Conservation (phyloP, 2,329 filamentous ascomycete genomes). For the Clonostachys byssicola region DNA sequence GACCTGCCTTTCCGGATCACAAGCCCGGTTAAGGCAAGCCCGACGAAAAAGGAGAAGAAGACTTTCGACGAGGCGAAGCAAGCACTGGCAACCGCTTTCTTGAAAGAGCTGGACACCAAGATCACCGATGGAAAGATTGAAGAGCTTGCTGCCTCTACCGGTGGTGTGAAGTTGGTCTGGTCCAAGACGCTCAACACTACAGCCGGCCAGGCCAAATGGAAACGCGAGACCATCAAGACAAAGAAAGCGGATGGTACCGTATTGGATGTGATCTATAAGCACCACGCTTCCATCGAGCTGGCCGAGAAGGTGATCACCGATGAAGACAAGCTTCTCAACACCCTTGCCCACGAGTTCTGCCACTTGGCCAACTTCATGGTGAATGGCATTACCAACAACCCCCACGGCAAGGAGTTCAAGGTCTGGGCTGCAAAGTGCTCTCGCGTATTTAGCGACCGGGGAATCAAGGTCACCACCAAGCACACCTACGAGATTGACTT, state of each 20-base stretch:
- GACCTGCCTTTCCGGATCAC: conserved; percentile 17
- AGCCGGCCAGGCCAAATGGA: conserved; percentile 73
- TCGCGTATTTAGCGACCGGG: conserved; percentile 51
- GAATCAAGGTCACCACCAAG: conserved; percentile 80
- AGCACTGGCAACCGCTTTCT: conserved; percentile 57
- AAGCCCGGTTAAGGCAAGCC: conserved; percentile 18
- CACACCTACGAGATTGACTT: conserved; percentile 88
- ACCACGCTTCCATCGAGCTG: conserved; percentile 80
- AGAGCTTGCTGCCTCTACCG: conserved; percentile 55
- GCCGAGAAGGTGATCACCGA: conserved; percentile 83
- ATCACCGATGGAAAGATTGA: conserved; percentile 59
- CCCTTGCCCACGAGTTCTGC: conserved; percentile 95
- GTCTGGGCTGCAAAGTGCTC: conserved; percentile 59
- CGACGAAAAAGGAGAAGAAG: conserved; percentile 43
- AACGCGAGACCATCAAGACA: conserved; percentile 47
- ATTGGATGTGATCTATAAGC: conserved; percentile 27
- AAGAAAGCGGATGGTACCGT: conserved; percentile 14
- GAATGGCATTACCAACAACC: conserved; percentile 66
- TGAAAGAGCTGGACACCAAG: conserved; percentile 62
- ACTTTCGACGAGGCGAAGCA: conserved; percentile 61
- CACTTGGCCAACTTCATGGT: conserved; percentile 93
- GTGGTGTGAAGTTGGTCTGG: conserved; percentile 71
- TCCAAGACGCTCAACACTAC: conserved; percentile 76
- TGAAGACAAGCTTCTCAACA: conserved; percentile 75
- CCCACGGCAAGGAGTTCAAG: conserved; percentile 84